A percentile compares a stretch with the other conserved stretches of the same genome.
phyloP scores from a whole-genome alignment of 148 eudicot genomes.

The Vaccinium vitisidaea region DNA sequence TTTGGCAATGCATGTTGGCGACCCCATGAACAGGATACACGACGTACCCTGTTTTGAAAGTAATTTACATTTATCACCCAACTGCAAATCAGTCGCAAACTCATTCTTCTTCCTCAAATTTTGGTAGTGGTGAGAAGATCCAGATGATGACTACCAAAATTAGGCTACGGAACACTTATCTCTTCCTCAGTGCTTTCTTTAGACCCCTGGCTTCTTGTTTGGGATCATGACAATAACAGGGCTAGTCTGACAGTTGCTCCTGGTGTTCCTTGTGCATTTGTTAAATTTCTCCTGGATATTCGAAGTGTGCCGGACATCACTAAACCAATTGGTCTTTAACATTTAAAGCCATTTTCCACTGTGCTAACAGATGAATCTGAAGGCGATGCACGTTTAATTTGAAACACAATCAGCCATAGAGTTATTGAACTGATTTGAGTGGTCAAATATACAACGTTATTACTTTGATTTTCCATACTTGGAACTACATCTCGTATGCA shows the following conservation, averaged over 20 bases:
- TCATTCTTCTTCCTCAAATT: neutral
- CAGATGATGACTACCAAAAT: neutral
- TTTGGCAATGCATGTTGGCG: neutral
- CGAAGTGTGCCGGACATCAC: neutral
- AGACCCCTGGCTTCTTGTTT: neutral
- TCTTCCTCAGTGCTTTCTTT: neutral
- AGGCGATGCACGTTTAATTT: neutral
- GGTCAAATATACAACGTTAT: neutral
- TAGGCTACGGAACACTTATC: neutral
- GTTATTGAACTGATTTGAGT: neutral
- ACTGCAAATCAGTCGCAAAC: neutral
- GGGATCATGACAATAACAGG: neutral
- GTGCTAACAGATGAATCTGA: neutral
- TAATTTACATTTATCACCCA: neutral
- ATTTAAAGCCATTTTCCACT: neutral
- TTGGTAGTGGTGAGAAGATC: neutral
- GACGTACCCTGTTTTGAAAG: neutral
- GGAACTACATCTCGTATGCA: neutral
- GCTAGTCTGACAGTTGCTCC: neutral
- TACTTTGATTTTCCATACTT: neutral
- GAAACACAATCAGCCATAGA: neutral
- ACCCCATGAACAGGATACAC: neutral
- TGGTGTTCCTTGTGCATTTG: neutral
- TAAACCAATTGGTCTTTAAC: neutral
- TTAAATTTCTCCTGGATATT: neutral